A percentile compares a stretch with the other conserved stretches of the same genome.
Evolutionary conservation across 495 filamentous ascomycete genomes (phyloP).

Genomic region (Neurospora africana): DNA sequence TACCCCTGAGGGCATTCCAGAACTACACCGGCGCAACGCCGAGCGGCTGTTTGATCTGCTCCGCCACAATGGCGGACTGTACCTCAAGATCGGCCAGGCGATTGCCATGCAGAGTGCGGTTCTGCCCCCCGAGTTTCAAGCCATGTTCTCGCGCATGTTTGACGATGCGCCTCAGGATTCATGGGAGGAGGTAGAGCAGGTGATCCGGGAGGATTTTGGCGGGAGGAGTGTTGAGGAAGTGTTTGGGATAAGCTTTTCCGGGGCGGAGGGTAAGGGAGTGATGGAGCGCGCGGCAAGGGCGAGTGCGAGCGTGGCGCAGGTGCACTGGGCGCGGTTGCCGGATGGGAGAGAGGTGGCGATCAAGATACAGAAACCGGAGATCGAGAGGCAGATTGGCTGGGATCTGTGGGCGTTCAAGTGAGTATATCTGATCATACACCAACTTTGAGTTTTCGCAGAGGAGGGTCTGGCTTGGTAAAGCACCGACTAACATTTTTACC

Average conservation of each 20-base stretch:
- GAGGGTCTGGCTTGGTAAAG: too few relatives aligned
- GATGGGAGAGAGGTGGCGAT: slow-evolving; percentile 87
- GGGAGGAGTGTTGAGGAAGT: slow-evolving; percentile 71
- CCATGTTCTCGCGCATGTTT: slow-evolving; percentile 93
- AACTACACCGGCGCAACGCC: slow-evolving; percentile 72
- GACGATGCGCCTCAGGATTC: slow-evolving; percentile 92
- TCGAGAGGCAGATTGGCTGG: slow-evolving; percentile 78
- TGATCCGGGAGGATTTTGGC: slow-evolving; percentile 82
- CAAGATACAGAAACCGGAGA: slow-evolving; percentile 95
- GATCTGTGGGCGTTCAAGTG: slow-evolving; percentile 93
- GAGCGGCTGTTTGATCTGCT: slow-evolving; percentile 70
- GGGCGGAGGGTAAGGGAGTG: slow-evolving; percentile 53
- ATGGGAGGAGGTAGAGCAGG: slow-evolving; percentile 81
- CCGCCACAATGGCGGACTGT: slow-evolving; percentile 78
- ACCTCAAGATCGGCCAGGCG: slow-evolving; percentile 96
- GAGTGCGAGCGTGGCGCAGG: slow-evolving; percentile 87
- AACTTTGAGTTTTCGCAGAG: too few relatives aligned
- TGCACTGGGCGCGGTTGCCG: slow-evolving; percentile 79
- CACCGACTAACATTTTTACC: neutral
- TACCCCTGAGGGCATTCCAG: slow-evolving; percentile 52
- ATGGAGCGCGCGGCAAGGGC: slow-evolving; percentile 85
- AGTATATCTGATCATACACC: slow-evolving; percentile 16
- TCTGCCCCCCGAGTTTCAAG: slow-evolving; percentile 84
- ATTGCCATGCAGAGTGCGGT: slow-evolving; percentile 97
- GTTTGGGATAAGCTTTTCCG: slow-evolving; percentile 72